phyloP scores from a whole-genome alignment of 1,139 yeast genomes.

The Suhomyces ambrosiae region DNA sequence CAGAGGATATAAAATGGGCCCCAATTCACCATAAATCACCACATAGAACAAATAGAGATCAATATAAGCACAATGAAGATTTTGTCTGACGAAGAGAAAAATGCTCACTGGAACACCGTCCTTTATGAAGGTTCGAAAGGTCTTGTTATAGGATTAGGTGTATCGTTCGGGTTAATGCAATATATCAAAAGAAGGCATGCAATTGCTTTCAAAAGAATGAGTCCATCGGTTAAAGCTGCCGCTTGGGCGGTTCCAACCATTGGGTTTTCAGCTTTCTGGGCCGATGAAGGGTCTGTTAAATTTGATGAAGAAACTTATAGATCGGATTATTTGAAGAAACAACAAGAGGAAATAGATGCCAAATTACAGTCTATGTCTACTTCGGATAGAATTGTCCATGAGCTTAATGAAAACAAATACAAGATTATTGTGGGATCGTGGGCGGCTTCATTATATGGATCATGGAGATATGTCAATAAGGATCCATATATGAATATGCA shows the following conservation, averaged over 20 bases:
- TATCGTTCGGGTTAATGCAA: constrained; percentile 35
- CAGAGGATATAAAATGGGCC: too few relatives aligned
- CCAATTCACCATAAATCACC: constrained; percentile 17
- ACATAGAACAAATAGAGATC: too few relatives aligned
- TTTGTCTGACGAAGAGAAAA: constrained; percentile 40
- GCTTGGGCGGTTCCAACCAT: constrained; percentile 46
- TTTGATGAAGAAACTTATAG: constrained; percentile 45
- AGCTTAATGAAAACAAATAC: constrained; percentile 64
- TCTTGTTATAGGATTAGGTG: constrained; percentile 36
- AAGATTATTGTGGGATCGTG: constrained; percentile 76
- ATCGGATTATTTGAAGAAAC: constrained; percentile 30
- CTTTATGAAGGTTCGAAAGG: constrained; percentile 45
- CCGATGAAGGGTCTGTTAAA: constrained; percentile 51
- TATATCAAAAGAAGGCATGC: constrained; percentile 39
- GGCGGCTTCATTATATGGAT: constrained; percentile 86
- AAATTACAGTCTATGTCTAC: constrained; percentile 20
- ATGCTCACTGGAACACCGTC: constrained; percentile 43
- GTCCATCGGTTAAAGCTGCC: constrained; percentile 42
- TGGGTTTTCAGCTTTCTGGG: constrained; percentile 43
- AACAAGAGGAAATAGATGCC: constrained; percentile 19
- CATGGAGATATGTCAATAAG: constrained; percentile 74
- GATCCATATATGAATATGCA: constrained; percentile 77
- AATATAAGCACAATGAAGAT: constrained; percentile 47
- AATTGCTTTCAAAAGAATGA: constrained; percentile 35
- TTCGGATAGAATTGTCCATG: constrained; percentile 34